Conservation (phyloP, 352 stramenopile genomes). For the Aphanomyces cochlioides region DNA sequence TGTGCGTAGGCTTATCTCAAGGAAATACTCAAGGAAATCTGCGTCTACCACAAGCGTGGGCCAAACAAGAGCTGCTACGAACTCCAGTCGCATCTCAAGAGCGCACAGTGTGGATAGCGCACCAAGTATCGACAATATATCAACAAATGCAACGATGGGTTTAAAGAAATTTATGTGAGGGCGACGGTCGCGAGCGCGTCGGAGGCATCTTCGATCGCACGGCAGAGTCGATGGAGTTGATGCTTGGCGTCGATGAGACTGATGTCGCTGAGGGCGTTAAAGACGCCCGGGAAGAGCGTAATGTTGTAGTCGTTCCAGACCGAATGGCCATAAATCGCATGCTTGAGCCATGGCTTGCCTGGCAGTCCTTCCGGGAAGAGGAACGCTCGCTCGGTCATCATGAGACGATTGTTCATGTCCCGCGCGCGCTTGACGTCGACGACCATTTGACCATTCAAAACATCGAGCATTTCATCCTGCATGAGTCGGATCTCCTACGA, state of each 20-base stretch:
- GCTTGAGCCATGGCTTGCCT: conserved; percentile 77
- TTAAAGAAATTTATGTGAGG: conserved; percentile 13
- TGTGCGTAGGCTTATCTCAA: conserved; percentile 72
- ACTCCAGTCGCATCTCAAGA: conserved; percentile 86
- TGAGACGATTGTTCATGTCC: conserved; percentile 80
- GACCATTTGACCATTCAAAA: conserved; percentile 56
- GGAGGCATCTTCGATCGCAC: conserved; percentile 71
- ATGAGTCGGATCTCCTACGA: conserved; percentile 54
- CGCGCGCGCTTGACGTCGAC: conserved; percentile 73
- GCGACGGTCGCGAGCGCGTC: conserved; percentile 58
- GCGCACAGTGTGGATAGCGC: conserved; percentile 32
- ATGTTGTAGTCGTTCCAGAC: conserved; percentile 81
- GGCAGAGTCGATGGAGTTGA: conserved; percentile 69
- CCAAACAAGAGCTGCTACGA: conserved; percentile 90
- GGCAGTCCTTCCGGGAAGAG: conserved; percentile 58
- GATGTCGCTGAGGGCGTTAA: conserved; percentile 60
- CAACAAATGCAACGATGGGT: neutral
- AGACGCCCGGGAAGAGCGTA: conserved; percentile 66
- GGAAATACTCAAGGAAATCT: conserved; percentile 86
- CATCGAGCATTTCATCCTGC: conserved; percentile 51
- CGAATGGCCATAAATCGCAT: conserved; percentile 76
- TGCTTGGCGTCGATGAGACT: conserved; percentile 73
- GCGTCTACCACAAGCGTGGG: conserved; percentile 82
- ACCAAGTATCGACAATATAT: neutral
- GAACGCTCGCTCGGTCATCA: conserved; percentile 79